Evolutionary conservation across 306 rosid species (phyloP).

Genomic region (Bauhinia variegata): DNA sequence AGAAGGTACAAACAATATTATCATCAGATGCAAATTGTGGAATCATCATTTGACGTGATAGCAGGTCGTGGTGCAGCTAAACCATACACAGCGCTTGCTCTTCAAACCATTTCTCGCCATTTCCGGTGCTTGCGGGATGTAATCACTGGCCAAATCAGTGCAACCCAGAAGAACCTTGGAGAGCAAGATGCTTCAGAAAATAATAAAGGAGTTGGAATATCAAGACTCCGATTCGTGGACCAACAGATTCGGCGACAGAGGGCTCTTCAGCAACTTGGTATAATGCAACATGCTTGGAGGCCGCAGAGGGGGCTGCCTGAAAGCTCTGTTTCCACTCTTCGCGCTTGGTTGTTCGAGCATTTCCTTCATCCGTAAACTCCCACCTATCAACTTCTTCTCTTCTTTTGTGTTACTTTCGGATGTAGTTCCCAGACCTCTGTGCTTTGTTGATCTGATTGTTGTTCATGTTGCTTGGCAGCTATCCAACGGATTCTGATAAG

Average conservation of each 20-base stretch:
- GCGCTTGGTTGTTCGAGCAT: slow-evolving; percentile 90
- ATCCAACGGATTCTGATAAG: slow-evolving; percentile 89
- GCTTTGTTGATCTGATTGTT: slow-evolving; percentile 16
- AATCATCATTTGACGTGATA: slow-evolving; percentile 71
- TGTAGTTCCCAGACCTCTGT: background rate
- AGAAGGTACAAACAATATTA: slow-evolving; percentile 78
- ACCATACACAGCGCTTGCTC: slow-evolving; percentile 82
- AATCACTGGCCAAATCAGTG: slow-evolving; percentile 67
- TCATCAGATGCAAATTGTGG: slow-evolving; percentile 85
- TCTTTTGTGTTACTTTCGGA: background rate
- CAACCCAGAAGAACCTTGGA: slow-evolving; percentile 67
- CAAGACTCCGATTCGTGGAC: slow-evolving; percentile 75
- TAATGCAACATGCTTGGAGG: slow-evolving; percentile 85
- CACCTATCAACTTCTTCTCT: slow-evolving; percentile 11
- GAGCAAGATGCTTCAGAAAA: slow-evolving; percentile 65
- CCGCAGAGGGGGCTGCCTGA: slow-evolving; percentile 88
- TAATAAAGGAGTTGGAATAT: slow-evolving; percentile 70
- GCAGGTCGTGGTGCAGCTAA: slow-evolving; percentile 80
- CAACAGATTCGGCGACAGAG: slow-evolving; percentile 78
- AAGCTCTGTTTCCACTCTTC: slow-evolving; percentile 77
- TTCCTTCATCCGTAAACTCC: slow-evolving; percentile 81
- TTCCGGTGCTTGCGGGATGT: slow-evolving; percentile 80
- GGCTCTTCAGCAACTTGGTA: slow-evolving; percentile 83
- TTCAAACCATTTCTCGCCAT: slow-evolving; percentile 81
- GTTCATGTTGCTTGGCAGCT: slow-evolving; percentile 45